Evolutionary conservation across 306 rosid species (phyloP).

Genomic region (Amphicarpaea edgeworthii): DNA sequence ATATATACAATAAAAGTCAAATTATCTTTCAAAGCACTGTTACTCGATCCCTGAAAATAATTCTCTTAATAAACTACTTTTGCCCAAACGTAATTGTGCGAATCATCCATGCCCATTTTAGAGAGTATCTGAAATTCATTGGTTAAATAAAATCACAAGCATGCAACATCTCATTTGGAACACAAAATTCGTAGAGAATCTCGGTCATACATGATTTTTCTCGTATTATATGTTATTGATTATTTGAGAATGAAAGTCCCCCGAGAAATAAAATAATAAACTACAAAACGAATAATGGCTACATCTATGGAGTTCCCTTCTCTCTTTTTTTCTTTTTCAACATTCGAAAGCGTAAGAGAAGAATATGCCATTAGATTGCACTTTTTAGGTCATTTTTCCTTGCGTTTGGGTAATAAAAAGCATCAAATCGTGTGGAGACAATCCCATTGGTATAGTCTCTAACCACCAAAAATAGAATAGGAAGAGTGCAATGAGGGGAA

Average conservation of each 20-base stretch:
- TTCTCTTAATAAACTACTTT: neutral
- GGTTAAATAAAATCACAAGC: constrained; percentile 17
- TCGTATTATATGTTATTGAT: neutral
- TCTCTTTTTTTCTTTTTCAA: neutral
- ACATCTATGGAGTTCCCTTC: neutral
- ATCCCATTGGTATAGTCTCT: neutral
- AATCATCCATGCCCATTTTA: neutral
- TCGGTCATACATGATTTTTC: neutral
- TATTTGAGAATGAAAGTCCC: neutral
- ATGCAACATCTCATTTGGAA: constrained; percentile 3
- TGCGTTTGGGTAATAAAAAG: constrained; percentile 27
- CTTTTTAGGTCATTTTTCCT: constrained; percentile 1
- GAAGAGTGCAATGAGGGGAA: neutral
- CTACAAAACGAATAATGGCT: constrained; percentile 3
- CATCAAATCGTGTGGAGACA: constrained; percentile 16
- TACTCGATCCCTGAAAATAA: neutral
- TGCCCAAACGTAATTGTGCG: neutral
- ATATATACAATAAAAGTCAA: neutral
- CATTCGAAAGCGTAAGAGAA: constrained; percentile 12
- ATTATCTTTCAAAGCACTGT: neutral
- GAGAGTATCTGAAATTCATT: constrained; percentile 16
- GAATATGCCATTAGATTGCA: constrained; percentile 24
- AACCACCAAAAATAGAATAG: neutral
- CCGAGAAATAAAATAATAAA: neutral
- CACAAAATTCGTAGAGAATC: constrained; percentile 16